phyloP scores from a whole-genome alignment of 2,329 filamentous ascomycete species.

The Fusarium compactum region DNA sequence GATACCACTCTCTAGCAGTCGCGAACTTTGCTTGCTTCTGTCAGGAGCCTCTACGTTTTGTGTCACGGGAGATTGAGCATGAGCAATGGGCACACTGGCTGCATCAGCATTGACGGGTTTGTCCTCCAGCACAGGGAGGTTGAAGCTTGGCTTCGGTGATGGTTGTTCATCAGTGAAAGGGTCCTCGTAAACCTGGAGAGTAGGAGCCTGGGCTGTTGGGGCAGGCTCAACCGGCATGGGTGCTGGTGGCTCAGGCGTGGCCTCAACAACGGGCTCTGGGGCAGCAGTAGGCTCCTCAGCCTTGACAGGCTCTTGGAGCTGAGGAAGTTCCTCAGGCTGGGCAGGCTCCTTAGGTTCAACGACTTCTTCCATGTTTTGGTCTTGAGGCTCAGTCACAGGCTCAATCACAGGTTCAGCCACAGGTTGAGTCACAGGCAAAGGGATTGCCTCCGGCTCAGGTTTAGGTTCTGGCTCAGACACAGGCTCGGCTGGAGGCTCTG shows the following conservation, averaged over 20 bases:
- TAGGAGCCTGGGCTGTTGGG: conserved; percentile 26
- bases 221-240: conserved; percentile 15
- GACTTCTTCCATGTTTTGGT: conserved; percentile 40
- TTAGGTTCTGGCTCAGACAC: background rate
- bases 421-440: background rate
- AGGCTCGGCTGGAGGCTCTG: conserved; percentile 8
- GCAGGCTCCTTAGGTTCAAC: background rate
- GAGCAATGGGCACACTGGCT: conserved; percentile 48
- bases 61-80: conserved; percentile 37
- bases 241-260: conserved; percentile 11
- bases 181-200: conserved; percentile 71
- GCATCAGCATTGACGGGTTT: conserved; percentile 70
- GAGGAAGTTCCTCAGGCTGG: background rate
- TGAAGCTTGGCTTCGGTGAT: conserved; percentile 60
- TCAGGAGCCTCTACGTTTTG: conserved; percentile 55
- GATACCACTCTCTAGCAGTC: conserved; percentile 80
- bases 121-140: conserved; percentile 68
- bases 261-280: conserved; percentile 26
- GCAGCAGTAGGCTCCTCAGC: background rate
- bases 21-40: conserved; percentile 67
- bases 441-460: background rate
- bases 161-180: conserved; percentile 65
- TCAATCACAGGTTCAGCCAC: background rate
- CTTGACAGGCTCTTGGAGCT: background rate
- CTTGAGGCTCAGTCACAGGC: conserved; percentile 51